Conservation (phyloP, 768 basidiomycete genomes). For the Russula dissimulans region DNA sequence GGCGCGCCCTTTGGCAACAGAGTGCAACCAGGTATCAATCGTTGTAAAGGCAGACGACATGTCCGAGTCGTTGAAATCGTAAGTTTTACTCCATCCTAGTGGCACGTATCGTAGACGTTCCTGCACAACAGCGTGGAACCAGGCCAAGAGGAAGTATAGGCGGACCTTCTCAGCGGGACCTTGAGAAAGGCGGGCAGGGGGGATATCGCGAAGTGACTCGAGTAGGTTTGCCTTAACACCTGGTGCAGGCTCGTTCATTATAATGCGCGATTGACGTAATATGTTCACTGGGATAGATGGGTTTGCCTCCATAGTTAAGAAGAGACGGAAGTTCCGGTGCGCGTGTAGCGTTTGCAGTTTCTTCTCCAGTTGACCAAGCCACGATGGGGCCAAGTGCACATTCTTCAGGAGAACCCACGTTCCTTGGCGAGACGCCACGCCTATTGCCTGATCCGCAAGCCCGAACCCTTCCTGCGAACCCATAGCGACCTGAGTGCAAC, state of each 20-base stretch:
- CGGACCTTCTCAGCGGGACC: slow-evolving; percentile 92
- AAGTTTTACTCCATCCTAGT: slow-evolving; percentile 91
- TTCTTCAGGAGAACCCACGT: slow-evolving; percentile 97
- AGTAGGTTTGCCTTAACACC: slow-evolving; percentile 94
- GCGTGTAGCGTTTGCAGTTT: slow-evolving; percentile 87
- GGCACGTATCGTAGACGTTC: slow-evolving; percentile 95
- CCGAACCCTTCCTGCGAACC: slow-evolving; percentile 97
- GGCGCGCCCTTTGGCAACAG: slow-evolving; percentile 74
- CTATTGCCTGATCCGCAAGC: slow-evolving; percentile 93
- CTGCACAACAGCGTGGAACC: slow-evolving; percentile 98
- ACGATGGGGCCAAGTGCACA: slow-evolving; percentile 89
- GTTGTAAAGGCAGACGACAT: slow-evolving; percentile 87
- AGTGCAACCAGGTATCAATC: slow-evolving; percentile 83
- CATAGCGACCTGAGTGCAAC: slow-evolving; percentile 91
- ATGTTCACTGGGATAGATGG: slow-evolving; percentile 94
- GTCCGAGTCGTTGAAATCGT: slow-evolving; percentile 99
- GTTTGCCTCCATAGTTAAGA: slow-evolving; percentile 97
- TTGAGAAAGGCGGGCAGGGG: slow-evolving; percentile 59
- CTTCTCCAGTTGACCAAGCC: slow-evolving; percentile 96
- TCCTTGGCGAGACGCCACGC: slow-evolving; percentile 83
- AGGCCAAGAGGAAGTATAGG: slow-evolving; percentile 91
- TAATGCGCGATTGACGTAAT: slow-evolving; percentile 86
- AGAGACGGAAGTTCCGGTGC: slow-evolving; percentile 87
- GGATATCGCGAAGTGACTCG: slow-evolving; percentile 74
- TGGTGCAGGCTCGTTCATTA: slow-evolving; percentile 98